Evolutionary conservation across 2,329 filamentous ascomycete genomes (phyloP).

Genomic region (Plenodomus biglobosus): DNA sequence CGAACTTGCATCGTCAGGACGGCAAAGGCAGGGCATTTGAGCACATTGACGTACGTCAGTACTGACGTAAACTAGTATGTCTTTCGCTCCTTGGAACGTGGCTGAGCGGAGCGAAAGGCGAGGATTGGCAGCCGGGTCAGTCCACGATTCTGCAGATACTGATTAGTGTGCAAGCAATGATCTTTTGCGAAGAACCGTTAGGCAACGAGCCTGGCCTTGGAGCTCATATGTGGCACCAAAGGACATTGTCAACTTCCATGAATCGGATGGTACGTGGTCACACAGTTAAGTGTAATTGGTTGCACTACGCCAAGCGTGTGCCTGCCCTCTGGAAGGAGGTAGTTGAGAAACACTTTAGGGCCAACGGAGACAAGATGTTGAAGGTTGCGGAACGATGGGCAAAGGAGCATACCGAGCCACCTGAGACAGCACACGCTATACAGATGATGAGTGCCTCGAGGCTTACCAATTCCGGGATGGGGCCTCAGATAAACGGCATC

Average conservation of each 20-base stretch:
- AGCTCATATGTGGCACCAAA: neutral
- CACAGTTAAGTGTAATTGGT: conserved; percentile 25
- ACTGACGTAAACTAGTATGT: neutral
- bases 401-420: neutral
- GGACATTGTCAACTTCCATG: neutral
- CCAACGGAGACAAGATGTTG: conserved; percentile 11
- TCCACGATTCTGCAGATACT: conserved; percentile 55
- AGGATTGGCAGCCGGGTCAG: conserved; percentile 47
- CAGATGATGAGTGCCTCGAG: too few relatives aligned
- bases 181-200: conserved; percentile 54
- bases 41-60: neutral
- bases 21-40: conserved; percentile 47
- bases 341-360: conserved; percentile 13
- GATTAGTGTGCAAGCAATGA: conserved; percentile 59
- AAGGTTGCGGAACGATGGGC: conserved; percentile 9
- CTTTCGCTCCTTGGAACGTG: conserved; percentile 36
- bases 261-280: neutral
- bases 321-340: conserved; percentile 17
- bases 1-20: conserved; percentile 50
- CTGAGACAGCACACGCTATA: neutral
- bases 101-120: conserved; percentile 44
- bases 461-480: neutral
- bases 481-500: neutral
- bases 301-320: conserved; percentile 30
- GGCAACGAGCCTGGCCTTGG: conserved; percentile 56